Conservation (phyloP, 2,329 filamentous ascomycete species). For the Penicillium expansum region DNA sequence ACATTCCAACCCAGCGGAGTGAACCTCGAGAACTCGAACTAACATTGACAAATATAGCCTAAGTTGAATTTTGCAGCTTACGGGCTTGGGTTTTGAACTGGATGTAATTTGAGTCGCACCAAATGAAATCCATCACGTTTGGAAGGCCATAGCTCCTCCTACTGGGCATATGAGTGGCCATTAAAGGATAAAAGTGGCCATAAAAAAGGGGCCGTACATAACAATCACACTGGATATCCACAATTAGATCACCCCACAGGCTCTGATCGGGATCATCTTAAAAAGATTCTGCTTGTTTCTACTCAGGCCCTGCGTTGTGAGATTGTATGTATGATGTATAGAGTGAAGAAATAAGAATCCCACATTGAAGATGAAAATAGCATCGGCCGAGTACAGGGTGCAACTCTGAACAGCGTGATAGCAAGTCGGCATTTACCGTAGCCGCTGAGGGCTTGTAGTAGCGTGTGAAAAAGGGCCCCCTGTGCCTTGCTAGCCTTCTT, state of each 20-base stretch:
- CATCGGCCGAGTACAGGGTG: not conserved
- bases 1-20: not conserved
- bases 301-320: conserved; percentile 1
- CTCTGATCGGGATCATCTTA: conserved; percentile 8
- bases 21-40: not conserved
- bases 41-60: not conserved
- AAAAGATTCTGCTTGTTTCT: not conserved
- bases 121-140: conserved; percentile 7
- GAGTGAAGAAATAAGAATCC: not conserved
- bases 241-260: conserved; percentile 7
- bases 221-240: conserved; percentile 3
- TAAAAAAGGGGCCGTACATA: conserved; percentile 7
- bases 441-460: conserved; percentile 17
- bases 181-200: not conserved
- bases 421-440: conserved; percentile 4
- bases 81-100: not conserved
- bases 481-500: conserved; percentile 3
- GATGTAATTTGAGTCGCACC: not conserved
- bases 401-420: conserved; percentile 1
- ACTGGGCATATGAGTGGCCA: not conserved
- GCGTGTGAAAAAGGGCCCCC: conserved; percentile 7
- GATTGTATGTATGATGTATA: not conserved
- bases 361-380: not conserved
- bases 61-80: not conserved
- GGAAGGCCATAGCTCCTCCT: conserved; percentile 11